Evolutionary conservation across 2,329 filamentous ascomycete species (phyloP), one percentile per base, ranked within the genome.

Genomic region (Aaosphaeria pasadenensis): DNA sequence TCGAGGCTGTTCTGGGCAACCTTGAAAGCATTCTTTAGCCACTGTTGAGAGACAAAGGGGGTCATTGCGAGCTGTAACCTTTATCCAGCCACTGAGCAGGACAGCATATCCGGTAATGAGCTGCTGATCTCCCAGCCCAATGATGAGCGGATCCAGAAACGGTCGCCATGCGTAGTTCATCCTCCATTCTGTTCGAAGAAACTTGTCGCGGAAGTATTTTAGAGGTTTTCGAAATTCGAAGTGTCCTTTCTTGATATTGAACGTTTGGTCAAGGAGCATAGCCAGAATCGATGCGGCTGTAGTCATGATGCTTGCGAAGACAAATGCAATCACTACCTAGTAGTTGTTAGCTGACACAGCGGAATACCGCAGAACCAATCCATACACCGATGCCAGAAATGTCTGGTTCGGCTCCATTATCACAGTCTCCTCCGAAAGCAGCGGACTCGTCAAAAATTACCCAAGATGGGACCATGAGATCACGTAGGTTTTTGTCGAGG

Each of bases 61-160:
- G 13, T 7, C 38, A 35, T 6, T 28, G 39, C 39, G 24, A 11
- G 30, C 31, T 24, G n/a, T 9, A 42, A 62, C 62, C 49, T 66
- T 65, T 30, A 66, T 61, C 57, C 59, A 68, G 4, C 57, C 64
- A 39, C 58, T 66, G 9, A 68, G 46, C 13, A 68, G 45, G 4
- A 67, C 58, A 5, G 60, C 63, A 39, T 63, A 66, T 1, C 64
- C 63, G 1, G 64, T 67, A 5, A 66, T 54, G 28, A 67, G 52
- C 42, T 67, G 63, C 46, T 67, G 63, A 44, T 67, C 62, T 1
- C 60, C 64, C 5, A 66, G 46, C 0, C 60, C 60, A 40, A 68
- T 65, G 29, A 66, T 62, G 11, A 66, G 53, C 1, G 63, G 63
- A 46, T 62, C 64, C 2, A 67, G 50, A 13, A 67, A 64, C 1